Evolutionary conservation across 345 rosid genomes (phyloP).

Genomic region (Arabis hirsuta): DNA sequence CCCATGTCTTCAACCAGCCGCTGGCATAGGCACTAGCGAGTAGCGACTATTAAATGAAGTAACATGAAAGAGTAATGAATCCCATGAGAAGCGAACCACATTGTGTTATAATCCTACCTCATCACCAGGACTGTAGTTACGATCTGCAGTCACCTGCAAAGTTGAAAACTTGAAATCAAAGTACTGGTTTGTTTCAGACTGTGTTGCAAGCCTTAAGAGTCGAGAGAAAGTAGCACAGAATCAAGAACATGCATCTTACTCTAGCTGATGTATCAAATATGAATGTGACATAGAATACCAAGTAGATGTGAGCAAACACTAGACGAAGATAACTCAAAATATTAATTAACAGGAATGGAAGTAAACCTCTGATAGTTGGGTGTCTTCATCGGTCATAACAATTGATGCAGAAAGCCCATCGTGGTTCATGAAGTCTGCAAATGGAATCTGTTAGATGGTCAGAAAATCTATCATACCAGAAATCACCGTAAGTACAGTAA

Average conservation of each 20-base stretch:
- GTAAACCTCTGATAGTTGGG: constrained; percentile 69
- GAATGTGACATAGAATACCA: constrained; percentile 18
- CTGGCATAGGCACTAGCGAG: neutral
- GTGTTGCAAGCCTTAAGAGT: neutral
- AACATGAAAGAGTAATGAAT: neutral
- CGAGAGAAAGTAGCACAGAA: neutral
- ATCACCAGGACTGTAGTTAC: constrained; percentile 68
- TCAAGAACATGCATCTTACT: constrained; percentile 31
- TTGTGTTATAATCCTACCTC: constrained; percentile 58
- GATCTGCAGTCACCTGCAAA: constrained; percentile 77
- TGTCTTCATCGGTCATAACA: constrained; percentile 63
- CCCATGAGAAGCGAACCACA: neutral
- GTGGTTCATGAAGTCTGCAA: constrained; percentile 93
- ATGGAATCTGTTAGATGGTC: constrained; percentile 65
- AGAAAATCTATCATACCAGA: constrained; percentile 39
- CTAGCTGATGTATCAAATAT: neutral
- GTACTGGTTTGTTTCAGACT: constrained; percentile 18
- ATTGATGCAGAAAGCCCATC: constrained; percentile 71
- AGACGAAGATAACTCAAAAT: constrained; percentile 11
- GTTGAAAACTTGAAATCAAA: constrained; percentile 25
- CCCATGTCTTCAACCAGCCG: constrained; percentile 6
- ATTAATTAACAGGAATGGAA: constrained; percentile 20
- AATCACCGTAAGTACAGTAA: constrained; percentile 8
- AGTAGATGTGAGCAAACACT: constrained; percentile 16
- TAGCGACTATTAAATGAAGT: neutral